Evolutionary conservation across 2,329 filamentous ascomycete genomes (phyloP).

Genomic region (Cladophialophora bantiana): DNA sequence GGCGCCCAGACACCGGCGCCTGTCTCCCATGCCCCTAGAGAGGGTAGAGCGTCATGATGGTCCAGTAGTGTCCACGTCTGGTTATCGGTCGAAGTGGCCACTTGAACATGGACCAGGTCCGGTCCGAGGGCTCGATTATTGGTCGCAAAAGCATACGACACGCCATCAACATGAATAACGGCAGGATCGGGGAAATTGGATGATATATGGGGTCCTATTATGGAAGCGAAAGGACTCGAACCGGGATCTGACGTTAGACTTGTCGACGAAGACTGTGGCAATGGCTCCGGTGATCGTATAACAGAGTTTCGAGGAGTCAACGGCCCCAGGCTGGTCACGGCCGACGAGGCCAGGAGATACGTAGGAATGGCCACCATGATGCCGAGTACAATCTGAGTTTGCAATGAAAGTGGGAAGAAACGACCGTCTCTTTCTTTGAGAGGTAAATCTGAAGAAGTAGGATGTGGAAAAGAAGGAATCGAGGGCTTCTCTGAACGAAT

Average conservation of each 20-base stretch:
- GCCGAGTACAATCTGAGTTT: slow-evolving; percentile 29
- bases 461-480: slow-evolving; percentile 4
- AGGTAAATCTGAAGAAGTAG: slow-evolving; percentile 7
- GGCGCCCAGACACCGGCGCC: slow-evolving; percentile 67
- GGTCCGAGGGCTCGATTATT: slow-evolving; percentile 51
- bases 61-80: slow-evolving; percentile 57
- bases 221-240: slow-evolving; percentile 32
- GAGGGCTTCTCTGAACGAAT: slow-evolving; percentile 20
- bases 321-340: slow-evolving; percentile 25
- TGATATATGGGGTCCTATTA: slow-evolving; percentile 44
- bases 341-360: slow-evolving; percentile 34
- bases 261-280: slow-evolving; percentile 14
- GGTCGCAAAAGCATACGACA: slow-evolving; percentile 67
- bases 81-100: slow-evolving; percentile 60
- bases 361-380: slow-evolving; percentile 39
- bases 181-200: slow-evolving; percentile 53
- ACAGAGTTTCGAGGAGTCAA: slow-evolving; percentile 29
- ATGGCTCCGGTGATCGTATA: slow-evolving; percentile 28
- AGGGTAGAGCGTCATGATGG: slow-evolving; percentile 63
- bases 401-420: slow-evolving; percentile 22
- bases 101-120: slow-evolving; percentile 55
- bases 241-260: slow-evolving; percentile 9
- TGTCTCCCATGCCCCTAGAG: slow-evolving; percentile 61
- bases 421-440: slow-evolving; percentile 5
- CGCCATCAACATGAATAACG: slow-evolving; percentile 58